phyloP scores from a whole-genome alignment of 2,329 filamentous ascomycete species.

The Colletotrichum magnum region DNA sequence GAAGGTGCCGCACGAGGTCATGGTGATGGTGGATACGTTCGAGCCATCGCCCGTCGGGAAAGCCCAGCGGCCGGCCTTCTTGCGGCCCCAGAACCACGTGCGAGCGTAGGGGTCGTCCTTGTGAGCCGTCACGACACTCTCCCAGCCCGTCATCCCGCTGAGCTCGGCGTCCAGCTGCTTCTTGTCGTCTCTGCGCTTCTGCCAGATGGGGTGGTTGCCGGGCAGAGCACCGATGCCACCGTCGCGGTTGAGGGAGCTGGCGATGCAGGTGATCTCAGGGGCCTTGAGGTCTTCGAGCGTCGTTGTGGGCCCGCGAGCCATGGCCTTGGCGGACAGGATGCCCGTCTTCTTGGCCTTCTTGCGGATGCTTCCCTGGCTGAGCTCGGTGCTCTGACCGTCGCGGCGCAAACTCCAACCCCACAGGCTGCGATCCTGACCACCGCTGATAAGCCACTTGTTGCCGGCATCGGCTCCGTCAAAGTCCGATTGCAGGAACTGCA shows the following conservation, averaged over 20 bases:
- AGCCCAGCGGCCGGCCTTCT: constrained; percentile 92
- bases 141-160: constrained; percentile 90
- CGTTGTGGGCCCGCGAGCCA: constrained; percentile 72
- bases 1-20: constrained; percentile 95
- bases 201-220: constrained; percentile 86
- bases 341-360: constrained; percentile 92
- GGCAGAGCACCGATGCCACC: constrained; percentile 91
- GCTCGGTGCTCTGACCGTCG: constrained; percentile 92
- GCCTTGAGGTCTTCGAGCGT: constrained; percentile 85
- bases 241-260: constrained; percentile 92
- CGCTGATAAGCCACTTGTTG: constrained; percentile 95
- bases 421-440: constrained; percentile 88
- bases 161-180: constrained; percentile 77
- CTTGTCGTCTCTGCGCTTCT: constrained; percentile 77
- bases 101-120: constrained; percentile 86
- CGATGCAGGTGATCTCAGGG: constrained; percentile 91
- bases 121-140: constrained; percentile 95
- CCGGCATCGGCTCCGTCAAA: constrained; percentile 90
- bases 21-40: constrained; percentile 88
- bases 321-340: constrained; percentile 71
- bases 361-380: constrained; percentile 91
- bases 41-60: constrained; percentile 87
- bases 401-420: constrained; percentile 97
- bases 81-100: constrained; percentile 98
- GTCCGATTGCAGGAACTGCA: constrained; percentile 88